Evolutionary conservation across 495 filamentous ascomycete genomes (phyloP).

Genomic region (Tuber aestivum): DNA sequence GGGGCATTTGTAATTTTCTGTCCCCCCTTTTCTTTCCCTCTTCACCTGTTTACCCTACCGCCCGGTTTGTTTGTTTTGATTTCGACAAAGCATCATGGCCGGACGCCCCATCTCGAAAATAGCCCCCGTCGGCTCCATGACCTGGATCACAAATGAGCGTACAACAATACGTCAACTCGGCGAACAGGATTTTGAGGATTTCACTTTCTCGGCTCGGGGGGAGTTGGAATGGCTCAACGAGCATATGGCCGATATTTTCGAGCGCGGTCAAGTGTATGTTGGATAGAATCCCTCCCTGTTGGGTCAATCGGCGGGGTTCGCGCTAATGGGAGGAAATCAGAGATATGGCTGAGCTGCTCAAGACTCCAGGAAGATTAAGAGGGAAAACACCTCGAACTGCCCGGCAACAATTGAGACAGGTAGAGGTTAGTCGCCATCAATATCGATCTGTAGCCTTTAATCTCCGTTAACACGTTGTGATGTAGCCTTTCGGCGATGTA

Average conservation of each 20-base stretch:
- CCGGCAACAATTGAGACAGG: constrained; percentile 52
- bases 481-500: constrained; percentile 74
- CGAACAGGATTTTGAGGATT: constrained; percentile 75
- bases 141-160: constrained; percentile 64
- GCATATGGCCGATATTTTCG: constrained; percentile 92
- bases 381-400: constrained; percentile 86
- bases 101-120: constrained; percentile 40
- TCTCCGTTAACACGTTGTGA: constrained; percentile 19
- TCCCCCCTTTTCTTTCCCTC: not conserved
- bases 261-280: constrained; percentile 71
- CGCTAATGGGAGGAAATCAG: constrained; percentile 46
- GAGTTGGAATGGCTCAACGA: constrained; percentile 95
- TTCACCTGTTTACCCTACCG: constrained; percentile 8
- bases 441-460: not conserved
- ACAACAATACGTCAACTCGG: constrained; percentile 58
- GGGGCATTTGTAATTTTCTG: not conserved
- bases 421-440: not conserved
- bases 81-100: constrained; percentile 20
- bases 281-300: constrained; percentile 11
- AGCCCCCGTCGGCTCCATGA: constrained; percentile 57
- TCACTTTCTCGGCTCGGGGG: constrained; percentile 78
- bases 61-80: constrained; percentile 38
- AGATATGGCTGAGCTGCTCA: constrained; percentile 86
- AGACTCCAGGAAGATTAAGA: constrained; percentile 88
- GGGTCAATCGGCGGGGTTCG: not conserved